Evolutionary conservation across 805 yeast genomes (phyloP).

Genomic region (Saccharomycopsis synnaedendra): DNA sequence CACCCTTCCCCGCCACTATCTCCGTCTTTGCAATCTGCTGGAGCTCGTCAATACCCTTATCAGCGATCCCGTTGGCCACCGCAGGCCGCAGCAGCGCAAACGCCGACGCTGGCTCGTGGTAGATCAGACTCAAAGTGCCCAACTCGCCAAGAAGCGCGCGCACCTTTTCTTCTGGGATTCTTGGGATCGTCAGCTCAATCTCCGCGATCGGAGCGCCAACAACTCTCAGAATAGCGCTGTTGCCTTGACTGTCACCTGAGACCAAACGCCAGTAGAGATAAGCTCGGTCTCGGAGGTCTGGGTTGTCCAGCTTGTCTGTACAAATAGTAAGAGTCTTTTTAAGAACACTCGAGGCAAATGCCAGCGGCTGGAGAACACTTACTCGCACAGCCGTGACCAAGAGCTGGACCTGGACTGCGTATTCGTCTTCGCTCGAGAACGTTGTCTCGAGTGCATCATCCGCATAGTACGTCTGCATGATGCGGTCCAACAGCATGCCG

Average conservation of each 20-base stretch:
- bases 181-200: constrained; percentile 59
- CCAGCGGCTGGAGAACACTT: constrained; percentile 25
- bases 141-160: constrained; percentile 63
- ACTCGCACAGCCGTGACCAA: constrained; percentile 55
- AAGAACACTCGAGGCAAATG: constrained; percentile 29
- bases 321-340: constrained; percentile 52
- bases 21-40: constrained; percentile 69
- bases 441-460: constrained; percentile 8
- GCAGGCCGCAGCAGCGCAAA: constrained; percentile 29
- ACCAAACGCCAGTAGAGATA: constrained; percentile 71
- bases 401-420: constrained; percentile 47
- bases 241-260: constrained; percentile 28
- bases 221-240: constrained; percentile 36
- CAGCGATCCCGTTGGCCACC: constrained; percentile 25
- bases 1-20: constrained; percentile 55
- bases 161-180: constrained; percentile 57
- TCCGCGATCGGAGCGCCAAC: constrained; percentile 57
- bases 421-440: constrained; percentile 43
- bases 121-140: constrained; percentile 79
- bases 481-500: constrained; percentile 33
- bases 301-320: constrained; percentile 54
- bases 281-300: constrained; percentile 74
- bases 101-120: constrained; percentile 68
- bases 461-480: constrained; percentile 8
- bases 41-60: constrained; percentile 64